phyloP scores from a whole-genome alignment of 2,329 filamentous ascomycete genomes.

The Achaetomium macrosporum region DNA sequence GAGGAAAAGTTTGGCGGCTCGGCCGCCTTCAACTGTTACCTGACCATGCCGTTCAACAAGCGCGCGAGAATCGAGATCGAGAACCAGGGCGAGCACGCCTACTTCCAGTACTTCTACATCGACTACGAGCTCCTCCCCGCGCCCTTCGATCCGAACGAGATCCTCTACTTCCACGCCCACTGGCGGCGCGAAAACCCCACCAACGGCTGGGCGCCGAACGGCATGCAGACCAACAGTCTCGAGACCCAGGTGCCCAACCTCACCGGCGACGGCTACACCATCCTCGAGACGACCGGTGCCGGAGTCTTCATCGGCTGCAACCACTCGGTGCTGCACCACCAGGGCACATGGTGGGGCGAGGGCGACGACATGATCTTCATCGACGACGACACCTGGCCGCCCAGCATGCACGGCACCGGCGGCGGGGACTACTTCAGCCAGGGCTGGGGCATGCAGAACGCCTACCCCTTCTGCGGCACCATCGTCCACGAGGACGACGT shows the following conservation, averaged over 20 bases:
- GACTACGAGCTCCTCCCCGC: conserved; percentile 1
- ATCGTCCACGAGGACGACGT: conserved; percentile 5
- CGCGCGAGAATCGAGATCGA: conserved; percentile 1
- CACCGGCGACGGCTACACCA: conserved; percentile 3
- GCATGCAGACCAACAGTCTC: conserved; percentile 4
- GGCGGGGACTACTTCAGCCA: conserved; percentile 6
- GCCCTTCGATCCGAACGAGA: conserved; percentile 1
- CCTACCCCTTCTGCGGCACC: conserved; percentile 4
- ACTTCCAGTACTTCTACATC: conserved; percentile 7
- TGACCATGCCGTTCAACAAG: conserved; percentile 5
- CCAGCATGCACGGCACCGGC: conserved; percentile 3
- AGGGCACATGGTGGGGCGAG: conserved; percentile 4
- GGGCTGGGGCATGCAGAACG: conserved; percentile 5
- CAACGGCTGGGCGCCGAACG: conserved; percentile 2
- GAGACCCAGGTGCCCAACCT: conserved; percentile 3
- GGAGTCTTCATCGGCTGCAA: conserved; percentile 3
- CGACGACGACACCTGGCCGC: conserved; percentile 6
- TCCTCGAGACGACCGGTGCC: conserved; percentile 1
- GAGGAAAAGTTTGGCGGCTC: conserved; percentile 4
- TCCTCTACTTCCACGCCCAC: conserved; percentile 6
- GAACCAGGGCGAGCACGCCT: conserved; percentile 4
- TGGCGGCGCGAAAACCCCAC: conserved; percentile 5
- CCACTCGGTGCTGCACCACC: conserved; percentile 5
- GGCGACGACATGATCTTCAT: conserved; percentile 6
- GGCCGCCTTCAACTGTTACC: conserved; percentile 5